A percentile compares a stretch with the other conserved stretches of the same genome.
Conservation (phyloP, 352 stramenopile genomes). For the Globisporangium perplexum region DNA sequence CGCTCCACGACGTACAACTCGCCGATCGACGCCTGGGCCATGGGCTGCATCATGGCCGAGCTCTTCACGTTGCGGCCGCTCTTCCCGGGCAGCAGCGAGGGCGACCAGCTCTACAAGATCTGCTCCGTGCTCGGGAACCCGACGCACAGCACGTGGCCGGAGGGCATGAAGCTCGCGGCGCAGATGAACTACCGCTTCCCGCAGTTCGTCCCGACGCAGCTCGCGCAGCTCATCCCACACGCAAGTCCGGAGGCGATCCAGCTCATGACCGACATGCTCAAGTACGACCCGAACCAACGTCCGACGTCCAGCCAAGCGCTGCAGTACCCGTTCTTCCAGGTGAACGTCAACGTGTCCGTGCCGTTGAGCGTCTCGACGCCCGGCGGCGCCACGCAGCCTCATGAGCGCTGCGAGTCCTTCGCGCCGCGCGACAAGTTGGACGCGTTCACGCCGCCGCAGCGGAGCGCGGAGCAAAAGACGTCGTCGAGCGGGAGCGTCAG, state of each 20-base stretch:
- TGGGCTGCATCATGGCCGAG: slow-evolving; percentile 98
- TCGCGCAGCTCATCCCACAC: slow-evolving; percentile 89
- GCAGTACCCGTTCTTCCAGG: slow-evolving; percentile 94
- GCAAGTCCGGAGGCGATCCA: slow-evolving; percentile 88
- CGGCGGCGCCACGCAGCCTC: slow-evolving; percentile 29
- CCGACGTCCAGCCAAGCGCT: slow-evolving; percentile 92
- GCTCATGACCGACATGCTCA: slow-evolving; percentile 90
- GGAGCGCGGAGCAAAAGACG: slow-evolving; percentile 28
- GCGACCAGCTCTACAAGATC: slow-evolving; percentile 98
- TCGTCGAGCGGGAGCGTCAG: slow-evolving; percentile 41
- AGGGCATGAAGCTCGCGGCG: slow-evolving; percentile 93
- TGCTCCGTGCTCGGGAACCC: slow-evolving; percentile 93
- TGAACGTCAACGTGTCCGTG: slow-evolving; percentile 70
- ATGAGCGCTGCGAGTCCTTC: slow-evolving; percentile 32
- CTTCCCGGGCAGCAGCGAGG: slow-evolving; percentile 96
- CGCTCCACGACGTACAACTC: slow-evolving; percentile 94
- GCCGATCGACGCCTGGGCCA: slow-evolving; percentile 96
- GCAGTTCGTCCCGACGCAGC: slow-evolving; percentile 89
- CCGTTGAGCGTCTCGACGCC: slow-evolving; percentile 69
- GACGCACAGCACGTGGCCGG: slow-evolving; percentile 87
- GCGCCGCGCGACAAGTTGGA: slow-evolving; percentile 25
- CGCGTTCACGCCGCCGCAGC: slow-evolving; percentile 57
- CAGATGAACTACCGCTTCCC: slow-evolving; percentile 96
- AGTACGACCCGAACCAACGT: slow-evolving; percentile 91
- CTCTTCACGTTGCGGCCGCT: slow-evolving; percentile 94